Evolutionary conservation across 2,329 filamentous ascomycete species (phyloP), one percentile per base, ranked within the genome.

Genomic region (Sporothrix globosa): DNA sequence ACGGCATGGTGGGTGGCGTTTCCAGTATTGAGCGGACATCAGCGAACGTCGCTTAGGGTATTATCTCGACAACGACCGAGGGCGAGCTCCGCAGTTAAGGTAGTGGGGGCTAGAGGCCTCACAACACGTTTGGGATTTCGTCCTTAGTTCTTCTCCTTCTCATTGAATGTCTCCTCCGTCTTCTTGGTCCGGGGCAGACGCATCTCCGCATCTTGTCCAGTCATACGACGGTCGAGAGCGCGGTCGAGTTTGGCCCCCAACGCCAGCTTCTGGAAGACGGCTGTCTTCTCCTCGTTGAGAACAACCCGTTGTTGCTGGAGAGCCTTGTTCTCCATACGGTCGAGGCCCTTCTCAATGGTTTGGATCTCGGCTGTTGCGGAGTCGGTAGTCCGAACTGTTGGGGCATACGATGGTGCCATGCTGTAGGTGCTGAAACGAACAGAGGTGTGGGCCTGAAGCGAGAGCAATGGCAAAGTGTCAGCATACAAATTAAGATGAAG

Each of bases 231-330:
- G 75, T 91, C 91, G 69, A 97, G 87, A 27, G 94, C 93, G 72
- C 94, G 89, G 79, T 97, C 93, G 53, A 97, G 87, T 83, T 97
- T 97, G 72, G 93, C 93, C 63, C 93, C 92, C 68, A 97, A 87
- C 50, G 93, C 93, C 71, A 97, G 86, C 83, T 96, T 96, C 83
- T 89, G 90, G 80, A 97, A 84, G 78, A 91, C 90, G 76, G 92
- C 91, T 24, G 86, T 88, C 85, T 97, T 96, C 80, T 95, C 89
- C 73, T 91, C 88, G 78, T 85, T 91, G 73, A 94, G 88, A 70
- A 88, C 85, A 77, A 94, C 94, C 75, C 94, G 91, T 83, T 97
- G 94, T 76, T 91, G 88, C 75, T 88, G 83, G 39, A 97, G 88
- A 65, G 91, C 91, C 81, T 92, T 93, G 84, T 97, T 96, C 81